Percentiles rank a stretch among this genome's conserved stretches.
Conservation (phyloP, 2,329 filamentous ascomycete genomes). For the Penicillium olsonii region DNA sequence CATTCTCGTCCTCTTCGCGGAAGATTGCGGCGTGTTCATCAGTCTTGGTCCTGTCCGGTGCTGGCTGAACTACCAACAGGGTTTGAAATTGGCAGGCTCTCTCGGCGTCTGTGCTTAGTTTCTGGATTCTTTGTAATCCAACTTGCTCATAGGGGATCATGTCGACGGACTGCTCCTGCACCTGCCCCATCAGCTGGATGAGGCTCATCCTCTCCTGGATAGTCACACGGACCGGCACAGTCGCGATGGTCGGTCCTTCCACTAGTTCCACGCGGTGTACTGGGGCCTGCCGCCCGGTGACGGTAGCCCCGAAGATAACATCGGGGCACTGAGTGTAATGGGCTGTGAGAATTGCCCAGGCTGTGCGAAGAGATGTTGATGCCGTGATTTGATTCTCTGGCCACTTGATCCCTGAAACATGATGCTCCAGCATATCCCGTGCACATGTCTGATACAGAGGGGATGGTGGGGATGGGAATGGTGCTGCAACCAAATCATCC, state of each 20-base stretch:
- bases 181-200: not conserved
- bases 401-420: not conserved
- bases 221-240: slow-evolving; percentile 8
- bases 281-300: slow-evolving; percentile 40
- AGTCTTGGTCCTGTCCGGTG: not conserved
- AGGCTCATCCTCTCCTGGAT: not conserved
- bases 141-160: slow-evolving; percentile 13
- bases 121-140: slow-evolving; percentile 11
- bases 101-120: not conserved
- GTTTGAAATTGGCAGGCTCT: slow-evolving; percentile 11
- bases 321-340: slow-evolving; percentile 37
- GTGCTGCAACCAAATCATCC: not conserved
- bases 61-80: slow-evolving; percentile 10
- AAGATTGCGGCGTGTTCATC: not conserved
- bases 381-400: slow-evolving; percentile 9
- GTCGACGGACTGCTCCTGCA: slow-evolving; percentile 4
- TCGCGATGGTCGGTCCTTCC: slow-evolving; percentile 42
- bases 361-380: slow-evolving; percentile 37
- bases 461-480: not conserved
- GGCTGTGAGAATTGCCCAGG: slow-evolving; percentile 39
- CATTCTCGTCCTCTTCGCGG: not conserved
- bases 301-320: slow-evolving; percentile 42
- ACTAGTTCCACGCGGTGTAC: slow-evolving; percentile 39
- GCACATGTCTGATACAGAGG: not conserved
- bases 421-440: not conserved